Conservation (phyloP, 495 filamentous ascomycete species). For the Penicillium argentinense region DNA sequence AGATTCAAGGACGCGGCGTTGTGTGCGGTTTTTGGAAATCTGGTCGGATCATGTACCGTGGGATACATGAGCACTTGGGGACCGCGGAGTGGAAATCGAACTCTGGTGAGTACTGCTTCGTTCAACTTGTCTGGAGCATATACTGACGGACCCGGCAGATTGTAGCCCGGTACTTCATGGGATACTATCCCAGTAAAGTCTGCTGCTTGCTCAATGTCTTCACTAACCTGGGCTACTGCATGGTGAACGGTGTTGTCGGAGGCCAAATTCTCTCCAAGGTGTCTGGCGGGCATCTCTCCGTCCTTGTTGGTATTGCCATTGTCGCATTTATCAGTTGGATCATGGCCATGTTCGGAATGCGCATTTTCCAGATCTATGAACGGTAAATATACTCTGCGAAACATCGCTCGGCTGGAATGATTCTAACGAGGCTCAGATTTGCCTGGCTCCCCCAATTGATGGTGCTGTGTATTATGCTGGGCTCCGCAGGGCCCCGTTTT, state of each 20-base stretch:
- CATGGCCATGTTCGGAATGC: slow-evolving; percentile 73
- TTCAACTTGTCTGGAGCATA: not conserved
- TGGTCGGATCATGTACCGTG: slow-evolving; percentile 59
- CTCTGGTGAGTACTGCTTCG: slow-evolving; percentile 61
- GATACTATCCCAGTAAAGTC: slow-evolving; percentile 73
- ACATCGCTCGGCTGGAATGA: not conserved
- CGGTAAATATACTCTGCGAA: slow-evolving; percentile 19
- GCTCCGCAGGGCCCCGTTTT: slow-evolving; percentile 65
- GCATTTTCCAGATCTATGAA: slow-evolving; percentile 71
- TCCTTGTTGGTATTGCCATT: slow-evolving; percentile 70
- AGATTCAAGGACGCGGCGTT: slow-evolving; percentile 67
- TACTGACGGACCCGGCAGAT: slow-evolving; percentile 44
- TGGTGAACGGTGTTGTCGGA: slow-evolving; percentile 58
- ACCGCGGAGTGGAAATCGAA: slow-evolving; percentile 67
- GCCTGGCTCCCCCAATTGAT: slow-evolving; percentile 69
- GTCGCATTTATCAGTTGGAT: slow-evolving; percentile 59
- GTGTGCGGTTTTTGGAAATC: slow-evolving; percentile 60
- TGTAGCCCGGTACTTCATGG: slow-evolving; percentile 71
- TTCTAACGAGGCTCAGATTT: slow-evolving; percentile 40
- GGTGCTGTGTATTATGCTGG: slow-evolving; percentile 65
- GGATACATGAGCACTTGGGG: slow-evolving; percentile 77
- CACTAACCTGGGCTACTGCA: slow-evolving; percentile 66
- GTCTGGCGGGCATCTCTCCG: slow-evolving; percentile 54
- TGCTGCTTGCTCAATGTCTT: slow-evolving; percentile 68
- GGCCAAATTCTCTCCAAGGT: slow-evolving; percentile 60